These are phyloP conservation scores for Zygosaccharomyces kombuchaensis DNA, from an alignment of 805 yeast genomes.

Conservation along the genomic window DNA sequence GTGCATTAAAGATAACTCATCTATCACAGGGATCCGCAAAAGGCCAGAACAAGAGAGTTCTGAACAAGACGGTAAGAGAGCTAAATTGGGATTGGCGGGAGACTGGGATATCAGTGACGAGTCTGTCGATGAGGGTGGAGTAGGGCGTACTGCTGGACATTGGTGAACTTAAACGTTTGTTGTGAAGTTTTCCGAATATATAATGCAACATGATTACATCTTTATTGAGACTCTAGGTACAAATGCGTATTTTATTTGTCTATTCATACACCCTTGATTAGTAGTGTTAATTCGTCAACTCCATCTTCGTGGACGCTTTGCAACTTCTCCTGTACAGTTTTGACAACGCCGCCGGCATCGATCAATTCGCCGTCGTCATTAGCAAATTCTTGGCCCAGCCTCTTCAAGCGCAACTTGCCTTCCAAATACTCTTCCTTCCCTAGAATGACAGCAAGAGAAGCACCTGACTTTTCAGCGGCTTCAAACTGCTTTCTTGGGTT, in stretches of 20 bases:
- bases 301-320: slow-evolving; percentile 52
- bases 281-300: slow-evolving; percentile 58
- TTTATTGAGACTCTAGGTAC: neutral
- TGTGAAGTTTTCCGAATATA: neutral
- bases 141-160: slow-evolving; percentile 28
- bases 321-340: slow-evolving; percentile 47
- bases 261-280: slow-evolving; percentile 50
- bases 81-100: slow-evolving; percentile 34
- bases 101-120: slow-evolving; percentile 23
- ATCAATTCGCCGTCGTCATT: slow-evolving; percentile 85
- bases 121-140: slow-evolving; percentile 25
- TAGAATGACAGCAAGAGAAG: slow-evolving; percentile 82
- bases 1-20: slow-evolving; percentile 23
- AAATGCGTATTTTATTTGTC: neutral
- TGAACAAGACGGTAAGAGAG: slow-evolving; percentile 21
- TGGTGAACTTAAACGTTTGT: slow-evolving; percentile 24
- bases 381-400: slow-evolving; percentile 81
- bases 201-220: neutral
- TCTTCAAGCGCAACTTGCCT: slow-evolving; percentile 81
- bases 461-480: slow-evolving; percentile 93
- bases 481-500: slow-evolving; percentile 95
- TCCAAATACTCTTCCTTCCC: slow-evolving; percentile 87
- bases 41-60: slow-evolving; percentile 5
- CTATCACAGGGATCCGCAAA: slow-evolving; percentile 17
- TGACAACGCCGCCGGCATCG: slow-evolving; percentile 54